phyloP scores from a whole-genome alignment of 805 yeast genomes.

The Kodamaea sagamina region DNA sequence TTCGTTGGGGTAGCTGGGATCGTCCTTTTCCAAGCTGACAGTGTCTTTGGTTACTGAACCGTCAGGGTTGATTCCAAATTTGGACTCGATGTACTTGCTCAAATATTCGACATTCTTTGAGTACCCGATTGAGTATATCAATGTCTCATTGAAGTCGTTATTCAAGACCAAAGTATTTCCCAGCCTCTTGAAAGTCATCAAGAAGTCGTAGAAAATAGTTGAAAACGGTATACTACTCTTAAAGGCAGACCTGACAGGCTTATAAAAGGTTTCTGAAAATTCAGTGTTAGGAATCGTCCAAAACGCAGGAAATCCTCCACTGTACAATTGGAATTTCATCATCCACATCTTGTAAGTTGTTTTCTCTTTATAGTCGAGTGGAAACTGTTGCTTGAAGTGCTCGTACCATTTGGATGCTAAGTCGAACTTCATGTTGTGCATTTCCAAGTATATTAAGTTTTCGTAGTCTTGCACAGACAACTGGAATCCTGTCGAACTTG shows the following conservation, averaged over 20 bases:
- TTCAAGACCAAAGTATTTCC: conserved; percentile 18
- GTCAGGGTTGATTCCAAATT: conserved; percentile 33
- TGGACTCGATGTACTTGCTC: conserved; percentile 25
- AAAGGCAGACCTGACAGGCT: conserved; percentile 24
- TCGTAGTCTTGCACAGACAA: conserved; percentile 36
- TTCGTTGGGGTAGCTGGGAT: conserved; percentile 27
- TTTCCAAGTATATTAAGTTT: conserved; percentile 38
- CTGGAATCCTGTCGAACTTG: conserved; percentile 16
- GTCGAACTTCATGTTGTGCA: conserved; percentile 38
- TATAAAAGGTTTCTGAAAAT: conserved; percentile 15
- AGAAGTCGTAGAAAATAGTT: conserved; percentile 26
- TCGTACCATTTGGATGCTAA: conserved; percentile 43
- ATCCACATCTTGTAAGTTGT: conserved; percentile 41
- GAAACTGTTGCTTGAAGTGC: conserved; percentile 30
- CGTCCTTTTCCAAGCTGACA: conserved; percentile 12
- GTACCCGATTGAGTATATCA: conserved; percentile 39
- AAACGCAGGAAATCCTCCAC: conserved; percentile 33
- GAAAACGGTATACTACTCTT: conserved; percentile 23
- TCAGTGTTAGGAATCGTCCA: conserved; percentile 33
- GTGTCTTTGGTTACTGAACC: conserved; percentile 22
- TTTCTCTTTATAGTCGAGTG: conserved; percentile 14
- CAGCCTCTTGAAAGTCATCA: conserved; percentile 14
- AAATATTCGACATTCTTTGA: conserved; percentile 24
- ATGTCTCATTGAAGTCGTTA: conserved; percentile 25
- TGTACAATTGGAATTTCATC: conserved; percentile 31